Evolutionary conservation across 352 stramenopile genomes (phyloP).

Genomic region (Phytophthora melonis): DNA sequence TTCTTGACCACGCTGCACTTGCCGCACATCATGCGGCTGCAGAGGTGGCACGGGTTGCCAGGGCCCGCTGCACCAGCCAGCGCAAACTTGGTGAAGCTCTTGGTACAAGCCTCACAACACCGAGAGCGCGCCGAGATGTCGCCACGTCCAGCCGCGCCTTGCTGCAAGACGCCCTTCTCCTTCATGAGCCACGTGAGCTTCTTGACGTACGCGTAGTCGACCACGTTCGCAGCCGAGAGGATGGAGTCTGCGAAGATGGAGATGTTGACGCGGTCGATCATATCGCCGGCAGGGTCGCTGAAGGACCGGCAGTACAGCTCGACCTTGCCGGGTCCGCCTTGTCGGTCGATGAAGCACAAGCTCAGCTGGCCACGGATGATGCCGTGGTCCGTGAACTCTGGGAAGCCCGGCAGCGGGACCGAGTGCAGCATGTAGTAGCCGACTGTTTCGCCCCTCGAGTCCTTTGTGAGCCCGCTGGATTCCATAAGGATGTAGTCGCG

Average conservation of each 20-base stretch:
- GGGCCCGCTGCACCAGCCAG: neutral
- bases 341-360: conserved; percentile 49
- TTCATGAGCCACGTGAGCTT: conserved; percentile 56
- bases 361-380: conserved; percentile 49
- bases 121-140: conserved; percentile 6
- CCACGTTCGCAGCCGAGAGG: conserved; percentile 23
- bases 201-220: conserved; percentile 57
- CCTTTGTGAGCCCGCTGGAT: conserved; percentile 23
- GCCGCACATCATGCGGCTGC: conserved; percentile 45
- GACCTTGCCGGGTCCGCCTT: conserved; percentile 37
- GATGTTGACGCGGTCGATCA: conserved; percentile 35
- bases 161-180: conserved; percentile 12
- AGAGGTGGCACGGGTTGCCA: conserved; percentile 48
- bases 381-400: conserved; percentile 37
- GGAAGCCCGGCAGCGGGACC: conserved; percentile 34
- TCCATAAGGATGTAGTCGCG: conserved; percentile 52
- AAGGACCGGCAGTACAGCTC: conserved; percentile 56
- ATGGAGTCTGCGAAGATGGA: conserved; percentile 30
- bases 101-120: conserved; percentile 30
- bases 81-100: conserved; percentile 23
- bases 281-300: conserved; percentile 35
- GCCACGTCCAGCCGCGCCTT: neutral
- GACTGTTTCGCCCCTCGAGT: conserved; percentile 39
- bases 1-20: conserved; percentile 63
- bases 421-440: conserved; percentile 56